These are phyloP conservation scores for Claviceps sp. DNA, from an alignment of 2,329 filamentous ascomycete species.

Conservation along the genomic window DNA sequence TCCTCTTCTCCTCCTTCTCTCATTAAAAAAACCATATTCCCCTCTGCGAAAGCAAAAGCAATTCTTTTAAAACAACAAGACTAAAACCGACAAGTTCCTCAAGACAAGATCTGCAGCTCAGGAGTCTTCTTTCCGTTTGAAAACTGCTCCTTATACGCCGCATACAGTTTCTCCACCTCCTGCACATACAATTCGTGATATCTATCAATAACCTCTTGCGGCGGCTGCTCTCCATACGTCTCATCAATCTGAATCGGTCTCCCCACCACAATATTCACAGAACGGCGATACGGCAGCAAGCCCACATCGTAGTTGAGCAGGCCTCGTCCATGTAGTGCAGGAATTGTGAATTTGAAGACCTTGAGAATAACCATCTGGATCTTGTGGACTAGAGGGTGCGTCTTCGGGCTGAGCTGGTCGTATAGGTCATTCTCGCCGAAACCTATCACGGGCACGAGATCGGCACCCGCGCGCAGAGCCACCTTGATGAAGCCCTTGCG, in stretches of 20 bases:
- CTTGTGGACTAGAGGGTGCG: conserved; percentile 67
- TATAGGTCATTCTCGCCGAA: conserved; percentile 97
- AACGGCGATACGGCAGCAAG: conserved; percentile 80
- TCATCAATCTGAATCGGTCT: conserved; percentile 60
- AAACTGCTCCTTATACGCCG: conserved; percentile 67
- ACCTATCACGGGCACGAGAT: conserved; percentile 79
- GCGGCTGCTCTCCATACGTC: conserved; percentile 43
- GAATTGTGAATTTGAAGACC: conserved; percentile 81
- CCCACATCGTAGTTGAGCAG: conserved; percentile 98
- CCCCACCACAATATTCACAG: conserved; percentile 82
- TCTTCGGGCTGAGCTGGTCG: conserved; percentile 67
- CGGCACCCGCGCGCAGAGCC: conserved; percentile 81
- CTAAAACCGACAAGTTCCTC: background rate
- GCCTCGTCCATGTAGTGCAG: conserved; percentile 77
- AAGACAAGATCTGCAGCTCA: conserved; percentile 56
- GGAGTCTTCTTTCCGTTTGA: conserved; percentile 45
- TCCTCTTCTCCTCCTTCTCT: background rate
- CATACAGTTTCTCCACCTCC: conserved; percentile 62
- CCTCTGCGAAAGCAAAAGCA: too few species aligned
- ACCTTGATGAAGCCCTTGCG: conserved; percentile 92
- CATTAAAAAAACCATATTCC: too few species aligned
- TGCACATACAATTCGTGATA: conserved; percentile 67
- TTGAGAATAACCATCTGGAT: conserved; percentile 76
- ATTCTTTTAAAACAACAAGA: background rate
- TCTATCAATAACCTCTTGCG: conserved; percentile 63